phyloP scores from a whole-genome alignment of 2,329 filamentous ascomycete genomes.

The Mariannaea elegans region DNA sequence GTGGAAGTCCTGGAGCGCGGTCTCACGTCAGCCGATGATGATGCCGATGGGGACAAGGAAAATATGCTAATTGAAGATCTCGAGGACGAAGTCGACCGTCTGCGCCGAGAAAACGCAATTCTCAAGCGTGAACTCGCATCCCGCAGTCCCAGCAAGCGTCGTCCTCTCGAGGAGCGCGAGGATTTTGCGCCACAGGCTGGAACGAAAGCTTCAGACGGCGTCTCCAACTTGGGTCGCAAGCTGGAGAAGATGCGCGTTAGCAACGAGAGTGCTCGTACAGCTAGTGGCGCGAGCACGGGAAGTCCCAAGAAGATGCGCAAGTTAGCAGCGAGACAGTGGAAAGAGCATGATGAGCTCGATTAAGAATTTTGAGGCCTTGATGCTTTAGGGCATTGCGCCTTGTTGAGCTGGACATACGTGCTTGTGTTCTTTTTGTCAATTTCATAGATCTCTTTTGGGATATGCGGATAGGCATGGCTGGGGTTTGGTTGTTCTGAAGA shows the following conservation, averaged over 20 bases:
- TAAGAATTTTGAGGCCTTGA: constrained; percentile 28
- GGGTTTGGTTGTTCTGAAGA: constrained; percentile 13
- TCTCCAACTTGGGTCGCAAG: constrained; percentile 54
- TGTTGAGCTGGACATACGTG: constrained; percentile 4
- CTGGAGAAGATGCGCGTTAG: constrained; percentile 62
- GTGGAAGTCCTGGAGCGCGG: constrained; percentile 70
- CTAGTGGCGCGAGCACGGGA: constrained; percentile 43
- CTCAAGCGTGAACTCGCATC: constrained; percentile 72
- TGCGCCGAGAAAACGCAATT: constrained; percentile 70
- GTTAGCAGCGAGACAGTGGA: constrained; percentile 59
- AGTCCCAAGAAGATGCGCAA: constrained; percentile 66
- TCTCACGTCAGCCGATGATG: constrained; percentile 50
- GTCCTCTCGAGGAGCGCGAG: constrained; percentile 63
- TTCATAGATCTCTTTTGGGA: constrained; percentile 29
- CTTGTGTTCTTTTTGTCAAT: constrained; percentile 7
- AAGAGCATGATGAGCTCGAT: constrained; percentile 51
- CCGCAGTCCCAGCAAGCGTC: constrained; percentile 70
- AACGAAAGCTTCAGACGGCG: constrained; percentile 34
- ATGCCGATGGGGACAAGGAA: constrained; percentile 64
- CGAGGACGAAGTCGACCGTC: constrained; percentile 74
- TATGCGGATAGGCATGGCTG: constrained; percentile 20
- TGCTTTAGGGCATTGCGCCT: constrained; percentile 11
- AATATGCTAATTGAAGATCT: constrained; percentile 70
- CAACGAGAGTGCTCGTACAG: constrained; percentile 42
- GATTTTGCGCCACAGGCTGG: constrained; percentile 47